Evolutionary conservation across 169 alveolate genomes (phyloP).

Genomic region (Eimeria sp.): DNA sequence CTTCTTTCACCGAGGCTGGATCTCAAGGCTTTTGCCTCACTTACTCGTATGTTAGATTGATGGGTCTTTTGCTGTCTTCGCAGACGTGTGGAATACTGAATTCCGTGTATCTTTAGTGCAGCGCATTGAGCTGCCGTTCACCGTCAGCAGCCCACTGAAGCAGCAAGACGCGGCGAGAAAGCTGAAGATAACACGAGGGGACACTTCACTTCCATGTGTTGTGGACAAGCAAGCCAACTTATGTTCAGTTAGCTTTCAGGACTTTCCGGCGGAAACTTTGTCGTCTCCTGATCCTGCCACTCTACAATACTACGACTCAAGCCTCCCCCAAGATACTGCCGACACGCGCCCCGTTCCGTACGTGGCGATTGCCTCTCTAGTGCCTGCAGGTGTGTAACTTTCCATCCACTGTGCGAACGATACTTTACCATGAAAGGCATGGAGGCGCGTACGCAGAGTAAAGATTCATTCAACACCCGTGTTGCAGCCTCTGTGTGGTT

Average conservation of each 20-base stretch:
- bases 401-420: neutral
- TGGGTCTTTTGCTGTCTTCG: neutral
- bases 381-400: constrained; percentile 48
- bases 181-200: constrained; percentile 54
- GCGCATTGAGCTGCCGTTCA: constrained; percentile 40
- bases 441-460: neutral
- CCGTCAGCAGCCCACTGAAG: constrained; percentile 23
- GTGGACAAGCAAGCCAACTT: neutral
- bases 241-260: constrained; percentile 24
- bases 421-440: neutral
- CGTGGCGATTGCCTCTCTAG: constrained; percentile 40
- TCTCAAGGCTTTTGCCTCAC: neutral
- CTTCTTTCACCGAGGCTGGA: neutral
- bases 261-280: constrained; percentile 49
- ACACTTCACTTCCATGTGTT: neutral
- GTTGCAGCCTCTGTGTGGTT: neutral
- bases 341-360: constrained; percentile 56
- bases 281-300: constrained; percentile 25
- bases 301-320: constrained; percentile 46
- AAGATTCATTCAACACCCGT: neutral
- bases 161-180: neutral
- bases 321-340: constrained; percentile 35
- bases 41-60: neutral
- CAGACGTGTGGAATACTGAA: constrained; percentile 66
- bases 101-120: constrained; percentile 20